Base-by-base conservation (phyloP, 257 asterid species). In the Solanum commersonii region DNA sequence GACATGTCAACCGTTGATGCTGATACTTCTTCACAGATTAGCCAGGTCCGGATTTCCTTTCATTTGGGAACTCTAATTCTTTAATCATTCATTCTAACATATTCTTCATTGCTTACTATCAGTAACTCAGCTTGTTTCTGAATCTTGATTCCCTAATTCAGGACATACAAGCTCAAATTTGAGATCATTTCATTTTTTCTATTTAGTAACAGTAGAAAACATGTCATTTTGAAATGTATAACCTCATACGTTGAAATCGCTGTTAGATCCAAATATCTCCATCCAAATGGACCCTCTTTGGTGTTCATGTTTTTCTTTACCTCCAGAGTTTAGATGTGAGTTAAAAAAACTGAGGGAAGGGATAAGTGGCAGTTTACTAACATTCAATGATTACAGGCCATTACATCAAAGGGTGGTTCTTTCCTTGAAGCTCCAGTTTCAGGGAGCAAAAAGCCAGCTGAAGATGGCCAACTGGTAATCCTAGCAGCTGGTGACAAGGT, bases 1-100 rank as follows among this genome's bases (percentile, higher is more conserved):
- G 98, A 96, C 92, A 96, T 96, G 99, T 96, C 99, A 89, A 96
- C 99, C 13, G 99, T 96, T 88, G 99, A 95, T 93, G 97, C 98
- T 37, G 98, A 96, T 92, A 95, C 99, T 65, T 95, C 99, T 25
- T 92, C 96, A 42, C 94, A 92, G 93, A 96, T 96, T 92, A 92
- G 93, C 87, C 95, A 94, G 99, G 99, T 96, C 78, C 40, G 40
- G 13, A 15, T 78, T 25, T 35, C 34, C 31, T 83, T 79, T 82
- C 9, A 74, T 10, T 20, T 73, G 2, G 82, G 49, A 65, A 31
- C 84, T 33, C 35, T 86, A 14, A 25, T 20, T 82, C 56, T 49
- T 27, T 20, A 76, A 37, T 42, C 38, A 18, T n/a, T n/a, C 31
- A 8, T 44, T 44, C 52, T 12, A 44, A n/a, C 81, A 35, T 73